Evolutionary conservation across 73 alveolate genomes (phyloP), one percentile per base, ranked within the genome.

Genomic region (Breviolum minutum): DNA sequence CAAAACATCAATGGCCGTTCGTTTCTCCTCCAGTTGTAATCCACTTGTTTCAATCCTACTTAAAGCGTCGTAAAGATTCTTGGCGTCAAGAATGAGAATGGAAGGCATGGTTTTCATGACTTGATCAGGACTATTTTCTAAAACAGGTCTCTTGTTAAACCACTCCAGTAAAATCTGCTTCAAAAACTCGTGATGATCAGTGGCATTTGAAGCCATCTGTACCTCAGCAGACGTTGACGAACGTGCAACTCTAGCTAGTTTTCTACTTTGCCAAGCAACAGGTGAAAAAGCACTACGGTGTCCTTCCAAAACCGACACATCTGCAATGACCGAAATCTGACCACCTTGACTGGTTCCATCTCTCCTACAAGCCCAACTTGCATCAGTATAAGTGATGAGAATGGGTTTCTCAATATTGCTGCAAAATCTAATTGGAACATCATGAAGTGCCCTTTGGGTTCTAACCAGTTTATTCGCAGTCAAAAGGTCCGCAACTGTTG

Each of bases 281-380:
- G 94, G 79, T 0, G 94, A 26, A 63, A 85, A 85, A 0, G 40
- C 3, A n/a, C 79, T 7, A 16, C 64, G 30, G 12, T 60, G 32
- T 7, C 91, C 91, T 13, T 82, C 24, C 91, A 82, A 60, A 13
- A 82, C 60, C 8, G 30, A 6, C n/a, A 13, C 70, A 19, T 40
- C 70, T 16, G 91, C 91, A 30, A 82, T 5, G 8, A 29, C 91
- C 5, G 91, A 10, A 20, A 82, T 24, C 32, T 10, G 10, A 40
- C 91, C 91, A 6, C 91, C 91, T 82, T 82, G 71, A 82, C 54
- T 12, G 40, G 73, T 8, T 5, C n/a, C 71, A 82, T 82, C 91
- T 32, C 29, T 30, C 4, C 91, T 69, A 20, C 91, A 32, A 7
- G 71, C 27, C 91, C 91, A 82, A 32, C 64, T 70, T 7, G 80